Evolutionary conservation across 495 filamentous ascomycete genomes (phyloP).

Genomic region (Xylaria curta): DNA sequence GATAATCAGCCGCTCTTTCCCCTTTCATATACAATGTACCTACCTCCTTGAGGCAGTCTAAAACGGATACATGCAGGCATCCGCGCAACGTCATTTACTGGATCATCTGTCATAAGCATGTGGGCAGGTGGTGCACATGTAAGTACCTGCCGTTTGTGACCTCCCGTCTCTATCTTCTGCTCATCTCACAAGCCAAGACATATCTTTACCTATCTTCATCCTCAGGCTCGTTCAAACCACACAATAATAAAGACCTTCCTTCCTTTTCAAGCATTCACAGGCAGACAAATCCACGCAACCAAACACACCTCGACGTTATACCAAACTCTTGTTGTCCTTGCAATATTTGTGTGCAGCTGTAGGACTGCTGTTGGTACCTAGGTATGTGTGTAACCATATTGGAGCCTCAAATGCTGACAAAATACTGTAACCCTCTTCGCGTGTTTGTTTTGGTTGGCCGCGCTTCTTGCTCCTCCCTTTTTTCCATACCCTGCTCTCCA

Average conservation of each 20-base stretch:
- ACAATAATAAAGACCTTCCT: neutral
- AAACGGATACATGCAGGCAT: neutral
- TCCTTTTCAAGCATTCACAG: neutral
- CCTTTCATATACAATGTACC: neutral
- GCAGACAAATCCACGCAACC: neutral
- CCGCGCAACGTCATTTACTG: neutral
- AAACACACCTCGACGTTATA: neutral
- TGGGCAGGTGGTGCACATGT: neutral
- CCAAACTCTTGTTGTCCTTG: neutral
- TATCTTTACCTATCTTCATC: neutral
- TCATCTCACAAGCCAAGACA: neutral
- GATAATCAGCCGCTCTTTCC: neutral
- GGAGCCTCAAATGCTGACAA: neutral
- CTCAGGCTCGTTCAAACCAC: neutral
- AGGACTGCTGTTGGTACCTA: neutral
- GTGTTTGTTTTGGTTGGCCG: neutral
- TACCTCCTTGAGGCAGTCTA: neutral
- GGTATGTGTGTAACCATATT: neutral
- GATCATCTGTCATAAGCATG: neutral
- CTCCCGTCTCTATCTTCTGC: neutral
- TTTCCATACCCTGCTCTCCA: neutral
- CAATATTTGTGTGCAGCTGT: neutral
- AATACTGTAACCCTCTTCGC: neutral
- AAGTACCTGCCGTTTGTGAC: neutral
- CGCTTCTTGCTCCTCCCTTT: neutral